Percentiles rank a stretch among this genome's conserved stretches.
These are phyloP conservation scores for Cladosporium sp. DNA, from an alignment of 2,329 filamentous ascomycete genomes.

Conservation along the genomic window DNA sequence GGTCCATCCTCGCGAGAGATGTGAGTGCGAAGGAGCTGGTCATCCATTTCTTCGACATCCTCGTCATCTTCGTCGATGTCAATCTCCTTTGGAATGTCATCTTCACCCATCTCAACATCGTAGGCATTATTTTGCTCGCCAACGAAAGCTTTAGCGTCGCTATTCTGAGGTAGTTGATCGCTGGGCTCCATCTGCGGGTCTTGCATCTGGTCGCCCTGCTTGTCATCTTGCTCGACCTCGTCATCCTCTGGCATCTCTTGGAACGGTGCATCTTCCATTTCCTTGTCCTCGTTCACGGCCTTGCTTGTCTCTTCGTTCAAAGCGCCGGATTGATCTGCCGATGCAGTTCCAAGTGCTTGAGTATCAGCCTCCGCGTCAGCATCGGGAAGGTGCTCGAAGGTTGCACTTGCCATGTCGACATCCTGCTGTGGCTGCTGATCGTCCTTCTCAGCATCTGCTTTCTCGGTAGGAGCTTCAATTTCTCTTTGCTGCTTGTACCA, in stretches of 20 bases:
- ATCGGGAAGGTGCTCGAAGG: conserved; percentile 89
- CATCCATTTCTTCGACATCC: conserved; percentile 44
- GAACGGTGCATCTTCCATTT: conserved; percentile 28
- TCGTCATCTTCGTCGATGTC: conserved; percentile 29
- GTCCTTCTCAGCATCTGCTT: conserved; percentile 45
- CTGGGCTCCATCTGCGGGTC: conserved; percentile 29
- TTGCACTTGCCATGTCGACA: conserved; percentile 70
- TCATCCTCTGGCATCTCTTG: conserved; percentile 20
- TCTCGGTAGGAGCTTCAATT: conserved; percentile 61
- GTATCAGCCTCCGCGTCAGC: conserved; percentile 78
- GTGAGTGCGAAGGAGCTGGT: conserved; percentile 69
- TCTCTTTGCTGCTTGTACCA: conserved; percentile 88
- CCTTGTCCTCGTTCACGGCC: conserved; percentile 55
- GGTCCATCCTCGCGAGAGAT: conserved; percentile 40
- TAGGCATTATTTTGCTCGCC: conserved; percentile 41
- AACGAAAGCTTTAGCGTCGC: conserved; percentile 40
- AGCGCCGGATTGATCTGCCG: conserved; percentile 78
- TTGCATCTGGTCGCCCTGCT: conserved; percentile 28
- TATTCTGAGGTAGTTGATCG: conserved; percentile 23
- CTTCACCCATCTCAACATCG: conserved; percentile 35
- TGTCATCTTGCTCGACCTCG: conserved; percentile 29
- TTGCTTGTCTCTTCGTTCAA: conserved; percentile 88
- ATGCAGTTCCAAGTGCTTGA: conserved; percentile 85
- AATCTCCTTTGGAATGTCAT: conserved; percentile 22
- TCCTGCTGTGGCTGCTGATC: conserved; percentile 52